Conservation (phyloP, 345 rosid species). For the Dimocarpus longan region DNA sequence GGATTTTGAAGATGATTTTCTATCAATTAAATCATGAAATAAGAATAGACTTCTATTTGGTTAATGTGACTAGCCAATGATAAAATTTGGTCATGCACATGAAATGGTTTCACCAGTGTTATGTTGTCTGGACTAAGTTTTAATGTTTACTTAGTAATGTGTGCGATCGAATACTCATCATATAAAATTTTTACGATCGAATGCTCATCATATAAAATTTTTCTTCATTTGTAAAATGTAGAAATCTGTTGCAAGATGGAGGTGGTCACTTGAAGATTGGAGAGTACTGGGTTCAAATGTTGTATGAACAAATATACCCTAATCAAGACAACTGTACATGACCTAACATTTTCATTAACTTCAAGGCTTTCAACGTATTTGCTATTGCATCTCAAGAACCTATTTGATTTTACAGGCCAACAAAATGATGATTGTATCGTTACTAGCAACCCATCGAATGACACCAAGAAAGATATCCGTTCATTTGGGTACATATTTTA, state of each 20-base stretch:
- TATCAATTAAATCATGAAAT: no score
- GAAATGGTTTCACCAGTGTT: not conserved
- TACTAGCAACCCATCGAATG: constrained; percentile 25
- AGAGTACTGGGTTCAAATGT: constrained; percentile 64
- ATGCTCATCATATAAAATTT: not conserved
- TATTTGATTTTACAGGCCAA: constrained; percentile 33
- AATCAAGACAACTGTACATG: constrained; percentile 43
- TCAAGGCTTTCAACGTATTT: not conserved
- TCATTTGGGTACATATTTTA: constrained; percentile 49
- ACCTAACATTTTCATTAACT: not conserved
- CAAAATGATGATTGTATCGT: constrained; percentile 29
- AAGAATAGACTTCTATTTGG: no score
- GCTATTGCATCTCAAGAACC: constrained; percentile 5
- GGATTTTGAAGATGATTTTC: not conserved
- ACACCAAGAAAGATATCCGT: constrained; percentile 40
- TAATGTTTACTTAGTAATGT: not conserved
- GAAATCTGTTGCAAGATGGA: constrained; percentile 60
- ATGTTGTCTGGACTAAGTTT: not conserved
- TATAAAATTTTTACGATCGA: not conserved
- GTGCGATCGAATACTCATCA: not conserved
- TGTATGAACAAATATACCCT: constrained; percentile 49
- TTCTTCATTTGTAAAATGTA: constrained; percentile 12
- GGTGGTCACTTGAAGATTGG: constrained; percentile 63
- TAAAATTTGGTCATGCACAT: no score
- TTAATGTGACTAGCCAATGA: no score